Evolutionary conservation across 2,329 filamentous ascomycete species (phyloP).

Genomic region (Clonostachys rosea): DNA sequence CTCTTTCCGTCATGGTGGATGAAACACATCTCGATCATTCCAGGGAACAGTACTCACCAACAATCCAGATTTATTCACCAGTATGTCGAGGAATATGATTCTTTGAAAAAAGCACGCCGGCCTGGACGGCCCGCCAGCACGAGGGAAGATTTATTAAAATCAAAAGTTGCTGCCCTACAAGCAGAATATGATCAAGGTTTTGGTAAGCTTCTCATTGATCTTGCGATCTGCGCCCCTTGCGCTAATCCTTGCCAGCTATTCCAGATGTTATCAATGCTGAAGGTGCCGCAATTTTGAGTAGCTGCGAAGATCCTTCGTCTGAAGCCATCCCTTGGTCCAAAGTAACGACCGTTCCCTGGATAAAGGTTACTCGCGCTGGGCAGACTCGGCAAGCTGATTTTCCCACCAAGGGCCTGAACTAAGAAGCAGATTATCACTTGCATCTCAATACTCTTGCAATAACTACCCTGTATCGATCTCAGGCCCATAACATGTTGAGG

Average conservation of each 20-base stretch:
- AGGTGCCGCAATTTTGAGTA: slow-evolving; percentile 60
- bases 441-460: no score
- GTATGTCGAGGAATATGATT: slow-evolving; percentile 64
- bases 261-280: slow-evolving; percentile 70
- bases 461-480: no score
- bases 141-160: slow-evolving; percentile 71
- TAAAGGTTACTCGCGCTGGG: slow-evolving; percentile 66
- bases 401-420: slow-evolving; percentile 51
- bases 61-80: slow-evolving; percentile 51
- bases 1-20: background rate
- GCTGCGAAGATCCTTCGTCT: slow-evolving; percentile 65
- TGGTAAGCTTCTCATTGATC: slow-evolving; percentile 43
- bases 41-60: background rate
- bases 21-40: no score
- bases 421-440: background rate
- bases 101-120: slow-evolving; percentile 64
- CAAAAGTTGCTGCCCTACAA: slow-evolving; percentile 65
- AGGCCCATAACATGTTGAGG: no score
- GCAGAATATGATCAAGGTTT: slow-evolving; percentile 83
- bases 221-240: background rate
- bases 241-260: slow-evolving; percentile 41
- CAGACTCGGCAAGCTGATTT: slow-evolving; percentile 67
- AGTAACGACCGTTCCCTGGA: slow-evolving; percentile 71
- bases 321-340: slow-evolving; percentile 57
- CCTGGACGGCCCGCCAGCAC: slow-evolving; percentile 74